Percentiles rank a stretch among this genome's conserved stretches.
Evolutionary conservation across 352 stramenopile species (phyloP).

Genomic region (Phytophthora brassicae): DNA sequence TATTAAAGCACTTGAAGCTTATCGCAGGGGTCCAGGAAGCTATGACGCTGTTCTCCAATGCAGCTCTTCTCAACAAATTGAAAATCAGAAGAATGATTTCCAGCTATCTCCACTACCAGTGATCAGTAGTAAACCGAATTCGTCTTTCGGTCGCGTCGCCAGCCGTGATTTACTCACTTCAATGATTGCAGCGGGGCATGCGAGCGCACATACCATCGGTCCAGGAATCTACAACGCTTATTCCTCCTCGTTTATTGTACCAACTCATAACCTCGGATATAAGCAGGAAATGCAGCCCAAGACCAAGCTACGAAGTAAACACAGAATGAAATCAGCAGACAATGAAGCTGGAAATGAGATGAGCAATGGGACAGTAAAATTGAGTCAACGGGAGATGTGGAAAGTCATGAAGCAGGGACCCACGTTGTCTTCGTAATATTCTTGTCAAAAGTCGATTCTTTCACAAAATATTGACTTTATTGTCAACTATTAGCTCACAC

Average conservation of each 20-base stretch:
- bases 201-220: slow-evolving; percentile 34
- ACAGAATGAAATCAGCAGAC: not conserved
- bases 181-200: slow-evolving; percentile 49
- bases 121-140: slow-evolving; percentile 6
- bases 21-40: slow-evolving; percentile 29
- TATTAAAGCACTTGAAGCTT: slow-evolving; percentile 24
- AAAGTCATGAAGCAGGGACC: slow-evolving; percentile 32
- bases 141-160: slow-evolving; percentile 36
- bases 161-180: slow-evolving; percentile 51
- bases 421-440: slow-evolving; percentile 13
- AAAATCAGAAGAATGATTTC: slow-evolving; percentile 3
- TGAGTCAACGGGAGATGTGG: slow-evolving; percentile 38
- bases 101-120: slow-evolving; percentile 9
- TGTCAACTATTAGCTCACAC: slow-evolving; percentile 35
- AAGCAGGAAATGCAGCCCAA: slow-evolving; percentile 31
- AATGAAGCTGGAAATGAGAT: not conserved
- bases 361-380: not conserved
- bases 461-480: not conserved
- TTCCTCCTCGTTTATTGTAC: slow-evolving; percentile 21
- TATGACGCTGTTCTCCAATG: slow-evolving; percentile 2
- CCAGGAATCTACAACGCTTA: slow-evolving; percentile 39
- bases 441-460: slow-evolving; percentile 10
- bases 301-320: slow-evolving; percentile 7
- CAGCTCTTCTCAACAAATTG: not conserved
- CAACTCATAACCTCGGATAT: slow-evolving; percentile 49